Evolutionary conservation across 495 filamentous ascomycete genomes (phyloP), one percentile per base, ranked within the genome.

Genomic region (Jackrogersella minutella): DNA sequence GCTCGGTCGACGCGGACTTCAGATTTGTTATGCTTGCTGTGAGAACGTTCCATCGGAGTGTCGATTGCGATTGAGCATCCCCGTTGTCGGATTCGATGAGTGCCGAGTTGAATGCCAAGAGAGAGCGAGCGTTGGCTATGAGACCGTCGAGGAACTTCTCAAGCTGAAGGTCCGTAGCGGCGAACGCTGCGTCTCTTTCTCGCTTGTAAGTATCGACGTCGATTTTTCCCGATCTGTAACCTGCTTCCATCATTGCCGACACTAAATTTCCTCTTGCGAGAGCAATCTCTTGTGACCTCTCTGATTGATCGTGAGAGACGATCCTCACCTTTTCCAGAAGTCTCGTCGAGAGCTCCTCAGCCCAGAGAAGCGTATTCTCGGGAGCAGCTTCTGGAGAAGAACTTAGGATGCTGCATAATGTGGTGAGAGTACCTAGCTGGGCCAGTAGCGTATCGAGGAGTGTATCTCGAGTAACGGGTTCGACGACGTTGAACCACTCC

Each of bases 401-500:
- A 73, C 64, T 77, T 40, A 84, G 62, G 22, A 90, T 74, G 56
- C 82, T 84, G 66, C 85, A 88, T 37, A 70, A 44, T 0, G 64
- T 64, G 28, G 52, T 81, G 3, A 90, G 46, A 26, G 79, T 82
- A 9, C 83, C 72, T 7, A 90, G 61, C 81, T 84, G 87, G n/a
- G 80, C 79, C 57, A 87, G 65, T 3, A 90, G n/a, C 0, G 87
- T 90, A 64, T 92, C 90, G 28, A 84, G 60, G 21, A 91, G 62
- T 1, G 69, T 74, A 7, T 79, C 78, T 30, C 82, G 80, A 2
- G 87, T 90, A 14, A 89, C 77, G 0, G 88, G 87, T 54, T 89
- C 86, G 22, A 87, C 79, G 34, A 92, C 79, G 2, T 81, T 81
- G 24, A 83, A 87, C 86, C 87, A 90, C 69, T 86, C 79, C 60